Conservation (phyloP, 352 stramenopile species). For the Pythium vanterpoolii region DNA sequence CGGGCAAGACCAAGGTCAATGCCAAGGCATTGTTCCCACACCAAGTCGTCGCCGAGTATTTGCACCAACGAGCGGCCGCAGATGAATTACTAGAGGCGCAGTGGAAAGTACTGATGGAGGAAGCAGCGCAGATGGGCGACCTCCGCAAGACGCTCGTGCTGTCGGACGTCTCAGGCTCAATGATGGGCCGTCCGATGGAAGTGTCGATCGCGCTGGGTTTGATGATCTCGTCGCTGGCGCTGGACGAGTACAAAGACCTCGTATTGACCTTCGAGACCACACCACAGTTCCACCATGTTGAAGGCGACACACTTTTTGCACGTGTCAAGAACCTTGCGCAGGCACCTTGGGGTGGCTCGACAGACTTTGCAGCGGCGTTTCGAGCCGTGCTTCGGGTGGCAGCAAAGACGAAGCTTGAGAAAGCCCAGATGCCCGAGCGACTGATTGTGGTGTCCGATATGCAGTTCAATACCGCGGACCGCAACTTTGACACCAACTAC, state of each 20-base stretch:
- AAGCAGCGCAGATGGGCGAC: conserved; percentile 23
- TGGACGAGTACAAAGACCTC: conserved; percentile 48
- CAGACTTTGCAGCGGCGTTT: conserved; percentile 65
- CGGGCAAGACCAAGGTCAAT: conserved; percentile 42
- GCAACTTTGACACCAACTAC: conserved; percentile 43
- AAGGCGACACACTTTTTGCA: conserved; percentile 30
- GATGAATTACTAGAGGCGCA: conserved; percentile 50
- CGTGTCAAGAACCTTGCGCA: conserved; percentile 22
- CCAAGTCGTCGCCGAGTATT: conserved; percentile 42
- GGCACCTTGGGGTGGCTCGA: conserved; percentile 46
- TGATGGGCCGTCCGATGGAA: conserved; percentile 33
- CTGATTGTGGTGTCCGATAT: conserved; percentile 86
- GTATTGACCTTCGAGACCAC: conserved; percentile 48
- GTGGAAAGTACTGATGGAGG: conserved; percentile 42
- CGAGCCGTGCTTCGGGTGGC: conserved; percentile 48
- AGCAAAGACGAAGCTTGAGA: conserved; percentile 25
- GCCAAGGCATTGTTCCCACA: conserved; percentile 44
- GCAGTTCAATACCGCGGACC: conserved; percentile 62
- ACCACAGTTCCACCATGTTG: conserved; percentile 38
- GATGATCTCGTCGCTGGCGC: conserved; percentile 36
- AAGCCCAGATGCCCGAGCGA: conserved; percentile 47
- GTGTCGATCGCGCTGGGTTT: conserved; percentile 44
- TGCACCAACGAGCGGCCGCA: conserved; percentile 13
- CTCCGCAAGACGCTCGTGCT: conserved; percentile 43
- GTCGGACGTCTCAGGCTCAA: conserved; percentile 47